Evolutionary conservation across 495 filamentous ascomycete genomes (phyloP), one percentile per base, ranked within the genome.

Genomic region (Penicillium crystallinum): DNA sequence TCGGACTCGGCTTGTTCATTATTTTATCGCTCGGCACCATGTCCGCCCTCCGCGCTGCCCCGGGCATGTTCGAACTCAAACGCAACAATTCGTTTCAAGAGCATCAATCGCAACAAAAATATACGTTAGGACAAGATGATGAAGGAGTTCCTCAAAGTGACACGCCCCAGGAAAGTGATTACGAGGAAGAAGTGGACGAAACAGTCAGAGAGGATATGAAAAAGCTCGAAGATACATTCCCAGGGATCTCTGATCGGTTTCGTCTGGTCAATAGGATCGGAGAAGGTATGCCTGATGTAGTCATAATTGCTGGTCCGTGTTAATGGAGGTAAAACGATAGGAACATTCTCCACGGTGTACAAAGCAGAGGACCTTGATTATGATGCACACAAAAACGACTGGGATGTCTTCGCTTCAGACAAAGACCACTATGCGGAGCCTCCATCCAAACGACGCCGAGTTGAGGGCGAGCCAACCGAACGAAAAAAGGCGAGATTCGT

Each of bases 321-420:
- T 58, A 36, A 68, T 49, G 46, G 12, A n/a, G 4, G 5, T 6
- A 43, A 51, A 53, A 51, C 31, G n/a, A 30, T 60, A 92, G 89
- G 91, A 31, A 99, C 93, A 15, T 99, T 99, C 62, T 97, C 92
- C 0, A 97, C 92, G 10, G 93, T 99, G 0, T 99, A 97, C 72
- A 97, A 97, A 67, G 93, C 93, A 30, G 93, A 99, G 69, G 95
- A 99, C 65, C 72, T 97, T n/a, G 76, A 82, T 22, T 96, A 97
- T 62, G 80, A 95, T 45, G 66, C 78, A 38, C 95, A 89, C 70
- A 70, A 86, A 35, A 97, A 97, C 67, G 78, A 83, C 42, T 97
- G 93, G 93, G 90, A 97, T 59, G 58, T 87, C 19, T 72, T 71
- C 35, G 54, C 62, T 15, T 81, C 84, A 55, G 68, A 82, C 52